Evolutionary conservation across 2,329 filamentous ascomycete species (phyloP).

Genomic region (Akanthomyces dipterigenus): DNA sequence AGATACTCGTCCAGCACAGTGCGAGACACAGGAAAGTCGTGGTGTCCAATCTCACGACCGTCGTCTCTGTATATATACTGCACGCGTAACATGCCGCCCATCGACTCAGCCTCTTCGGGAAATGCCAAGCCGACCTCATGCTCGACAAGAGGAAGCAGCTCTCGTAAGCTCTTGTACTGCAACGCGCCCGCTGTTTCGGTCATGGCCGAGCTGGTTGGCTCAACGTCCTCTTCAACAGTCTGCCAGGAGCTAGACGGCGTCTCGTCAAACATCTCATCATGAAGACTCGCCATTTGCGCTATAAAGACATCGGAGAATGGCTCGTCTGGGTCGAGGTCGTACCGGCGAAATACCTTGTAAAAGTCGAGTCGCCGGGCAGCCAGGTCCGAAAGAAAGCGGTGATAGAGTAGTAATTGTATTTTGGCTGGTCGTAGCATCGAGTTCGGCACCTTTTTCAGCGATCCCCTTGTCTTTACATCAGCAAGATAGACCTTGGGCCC

Average conservation of each 20-base stretch:
- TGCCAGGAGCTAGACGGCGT: conserved; percentile 27
- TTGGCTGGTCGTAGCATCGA: conserved; percentile 68
- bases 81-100: conserved; percentile 46
- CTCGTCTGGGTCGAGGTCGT: conserved; percentile 57
- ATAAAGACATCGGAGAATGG: conserved; percentile 76
- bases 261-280: conserved; percentile 58
- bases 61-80: conserved; percentile 48
- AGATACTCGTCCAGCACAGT: conserved; percentile 60
- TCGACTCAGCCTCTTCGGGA: conserved; percentile 38
- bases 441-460: conserved; percentile 55
- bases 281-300: conserved; percentile 62
- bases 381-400: conserved; percentile 72
- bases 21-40: conserved; percentile 61
- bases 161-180: conserved; percentile 41
- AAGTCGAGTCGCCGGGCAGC: conserved; percentile 66
- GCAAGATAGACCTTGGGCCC: conserved; percentile 59
- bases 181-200: conserved; percentile 28
- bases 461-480: conserved; percentile 80
- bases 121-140: conserved; percentile 46
- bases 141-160: conserved; percentile 39
- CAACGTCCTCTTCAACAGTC: background rate
- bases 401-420: conserved; percentile 87
- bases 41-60: conserved; percentile 46
- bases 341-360: conserved; percentile 60
- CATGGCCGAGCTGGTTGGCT: background rate